A percentile compares a stretch with the other conserved stretches of the same genome.
Evolutionary conservation across 2,329 filamentous ascomycete species (phyloP).

Genomic region (Colletotrichum tanaceti): DNA sequence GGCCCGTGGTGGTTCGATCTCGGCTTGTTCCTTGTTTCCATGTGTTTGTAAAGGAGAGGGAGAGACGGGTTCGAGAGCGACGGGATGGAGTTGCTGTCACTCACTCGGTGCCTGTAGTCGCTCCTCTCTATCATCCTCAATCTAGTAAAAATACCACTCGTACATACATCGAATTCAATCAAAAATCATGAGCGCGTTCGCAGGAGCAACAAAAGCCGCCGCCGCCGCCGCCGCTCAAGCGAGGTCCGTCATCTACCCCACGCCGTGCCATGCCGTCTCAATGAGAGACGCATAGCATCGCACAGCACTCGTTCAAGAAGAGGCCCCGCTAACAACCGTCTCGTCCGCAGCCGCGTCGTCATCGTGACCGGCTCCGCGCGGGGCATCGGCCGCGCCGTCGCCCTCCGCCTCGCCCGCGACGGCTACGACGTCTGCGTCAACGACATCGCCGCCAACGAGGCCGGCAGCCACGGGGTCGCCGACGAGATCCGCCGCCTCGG

Average conservation of each 20-base stretch:
- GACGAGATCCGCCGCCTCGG: slow-evolving; percentile 64
- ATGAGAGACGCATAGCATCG: no score
- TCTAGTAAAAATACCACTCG: no score
- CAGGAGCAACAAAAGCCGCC: slow-evolving; percentile 29
- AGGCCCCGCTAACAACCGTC: no score
- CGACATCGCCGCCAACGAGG: slow-evolving; percentile 65
- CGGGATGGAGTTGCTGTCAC: background rate
- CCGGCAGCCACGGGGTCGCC: slow-evolving; percentile 63
- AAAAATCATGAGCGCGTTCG: slow-evolving; percentile 29
- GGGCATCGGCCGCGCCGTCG: slow-evolving; percentile 69
- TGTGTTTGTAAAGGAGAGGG: background rate
- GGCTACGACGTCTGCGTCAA: slow-evolving; percentile 76
- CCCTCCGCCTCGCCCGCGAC: slow-evolving; percentile 71
- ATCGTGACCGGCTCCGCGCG: slow-evolving; percentile 36
- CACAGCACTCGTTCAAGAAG: no score
- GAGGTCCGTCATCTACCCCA: background rate
- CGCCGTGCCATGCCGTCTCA: background rate
- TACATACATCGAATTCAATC: no score
- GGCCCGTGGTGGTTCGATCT: background rate
- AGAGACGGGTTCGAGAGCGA: no score
- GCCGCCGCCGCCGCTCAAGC: slow-evolving; percentile 27
- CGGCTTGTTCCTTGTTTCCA: background rate
- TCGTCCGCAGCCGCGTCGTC: slow-evolving; percentile 20
- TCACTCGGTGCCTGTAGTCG: no score
- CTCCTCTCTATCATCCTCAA: no score